Evolutionary conservation across 2,329 filamentous ascomycete species (phyloP), one percentile per base, ranked within the genome.

Genomic region (Aspergillus neotritici): DNA sequence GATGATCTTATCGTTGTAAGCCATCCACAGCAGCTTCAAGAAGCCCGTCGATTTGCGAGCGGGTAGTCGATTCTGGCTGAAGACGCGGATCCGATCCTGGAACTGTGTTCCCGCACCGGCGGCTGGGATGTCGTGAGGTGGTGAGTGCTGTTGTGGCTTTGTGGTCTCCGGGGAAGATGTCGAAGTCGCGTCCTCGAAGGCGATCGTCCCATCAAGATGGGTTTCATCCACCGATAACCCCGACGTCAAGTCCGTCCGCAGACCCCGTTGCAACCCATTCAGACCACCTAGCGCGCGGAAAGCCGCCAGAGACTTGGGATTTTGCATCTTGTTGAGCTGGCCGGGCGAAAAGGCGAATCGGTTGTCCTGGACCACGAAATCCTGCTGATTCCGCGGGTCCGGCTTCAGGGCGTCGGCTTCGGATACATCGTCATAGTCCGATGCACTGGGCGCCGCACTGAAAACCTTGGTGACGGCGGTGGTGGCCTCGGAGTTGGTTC

Each of bases 251-350:
- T 93, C 80, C 5, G 82, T 82, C 37, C 86, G 75, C 25, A 96
- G 70, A 8, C 89, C 90, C 58, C 81, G 85, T 65, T 91, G 88
- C 37, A 96, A 66, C 1, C 90, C 90, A 13, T 67, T 68, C 12
- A 94, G 65, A 16, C 90, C 90, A 37, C 90, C 89, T 4, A 96
- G 64, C 11, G 83, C 83, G 58, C 84, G 86, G 54, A 91, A 94
- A 1, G 89, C 89, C 10, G 83, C 74, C 45, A 94, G 68, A 48
- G 82, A 94, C 71, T 95, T 95, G 3, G 90, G 90, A 61, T 94
- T 93, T 49, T 91, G 80, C 69, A 95, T 78, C 66, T 94, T 95
- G 56, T 82, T 84, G 50, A 96, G 74, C 59, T 94, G 83, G 11
- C 90, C 89, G 0, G 65, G 66, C 2, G 82, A 80, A 61, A 88